Evolutionary conservation across 2,329 filamentous ascomycete species (phyloP), one percentile per base, ranked within the genome.

Genomic region (Diatrype stigma): DNA sequence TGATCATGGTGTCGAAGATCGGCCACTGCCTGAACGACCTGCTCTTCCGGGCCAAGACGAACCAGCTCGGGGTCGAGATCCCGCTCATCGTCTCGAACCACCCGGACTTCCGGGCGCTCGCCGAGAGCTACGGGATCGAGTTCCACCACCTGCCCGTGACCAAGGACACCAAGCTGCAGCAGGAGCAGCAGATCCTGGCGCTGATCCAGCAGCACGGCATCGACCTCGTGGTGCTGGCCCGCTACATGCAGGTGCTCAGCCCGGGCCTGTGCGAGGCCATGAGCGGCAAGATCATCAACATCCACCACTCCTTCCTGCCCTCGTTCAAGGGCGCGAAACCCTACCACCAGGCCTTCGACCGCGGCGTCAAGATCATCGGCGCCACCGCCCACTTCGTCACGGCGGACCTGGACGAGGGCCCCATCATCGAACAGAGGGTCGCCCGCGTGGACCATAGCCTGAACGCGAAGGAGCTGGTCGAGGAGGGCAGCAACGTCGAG

Each of bases 1-100:
- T 94, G 61, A 90, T 94, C 75, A 93, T 94, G 89, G 89, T 93
- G 28, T 92, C 88, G 63, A 92, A 92, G 75, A 92, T 90, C 62
- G 89, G 89, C 8, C 89, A 93, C 75, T 93, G 89, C 69, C 76
- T 93, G 49, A 92, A 92, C 70, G 88, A 93, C 70, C 75, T 94
- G 46, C 79, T 94, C 35, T 94, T 90, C 82, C 84, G 89, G 51
- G 81, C 86, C 63, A 86, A 85, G 68, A 85, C 84, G 17, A 82
- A 82, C 44, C 87, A 92, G 71, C 76, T 94, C 49, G 80, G 78
- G 62, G 85, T 93, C 59, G 87, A 91, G 22, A 77, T 92, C 47
- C 87, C 88, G 3, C 69, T 91, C 58, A 87, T 94, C 63, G 84
- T 94, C 40, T 92, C 88, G 52, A 94, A 94, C 73, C 89, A 94